Evolutionary conservation across 371 early-diverging fungal genomes (phyloP).

Genomic region (Mucor ambiguus): DNA sequence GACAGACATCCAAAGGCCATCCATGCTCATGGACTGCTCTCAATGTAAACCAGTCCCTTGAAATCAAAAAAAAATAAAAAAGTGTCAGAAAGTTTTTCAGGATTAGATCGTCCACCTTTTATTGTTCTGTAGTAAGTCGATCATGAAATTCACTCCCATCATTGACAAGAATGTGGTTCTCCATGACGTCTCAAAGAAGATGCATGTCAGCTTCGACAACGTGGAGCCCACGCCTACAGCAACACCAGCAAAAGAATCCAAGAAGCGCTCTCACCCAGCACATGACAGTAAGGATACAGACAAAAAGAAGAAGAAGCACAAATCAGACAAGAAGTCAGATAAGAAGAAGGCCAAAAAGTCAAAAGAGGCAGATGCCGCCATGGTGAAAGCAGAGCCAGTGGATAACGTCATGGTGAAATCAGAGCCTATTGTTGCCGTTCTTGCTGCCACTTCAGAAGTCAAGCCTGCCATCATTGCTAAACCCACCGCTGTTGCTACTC

Average conservation of each 20-base stretch:
- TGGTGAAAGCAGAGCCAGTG: conserved; percentile 3
- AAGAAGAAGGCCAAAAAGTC: conserved; percentile 18
- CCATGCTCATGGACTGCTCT: not conserved
- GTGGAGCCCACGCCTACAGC: conserved; percentile 5
- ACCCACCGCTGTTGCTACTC: not conserved
- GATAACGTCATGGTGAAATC: not conserved
- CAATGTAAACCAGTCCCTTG: conserved; percentile 1
- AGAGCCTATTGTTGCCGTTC: not conserved
- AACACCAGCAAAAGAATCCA: not conserved
- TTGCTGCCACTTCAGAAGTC: not conserved
- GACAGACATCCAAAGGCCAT: not conserved
- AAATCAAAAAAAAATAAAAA: not conserved
- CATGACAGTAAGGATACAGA: not conserved
- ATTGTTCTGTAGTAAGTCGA: not conserved
- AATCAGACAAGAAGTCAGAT: conserved; percentile 13
- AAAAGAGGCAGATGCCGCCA: conserved; percentile 2
- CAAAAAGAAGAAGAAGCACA: conserved; percentile 8
- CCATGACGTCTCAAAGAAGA: conserved; percentile 34
- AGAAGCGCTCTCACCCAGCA: conserved; percentile 18
- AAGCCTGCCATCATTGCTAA: not conserved
- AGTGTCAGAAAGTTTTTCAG: not conserved
- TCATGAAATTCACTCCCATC: conserved; percentile 39
- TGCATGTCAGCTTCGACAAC: conserved; percentile 43
- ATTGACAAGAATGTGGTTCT: conserved; percentile 27
- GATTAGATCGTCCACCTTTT: not conserved